These are phyloP conservation scores for Termitomyces sp. DNA, from an alignment of 768 basidiomycete species.

Conservation along the genomic window DNA sequence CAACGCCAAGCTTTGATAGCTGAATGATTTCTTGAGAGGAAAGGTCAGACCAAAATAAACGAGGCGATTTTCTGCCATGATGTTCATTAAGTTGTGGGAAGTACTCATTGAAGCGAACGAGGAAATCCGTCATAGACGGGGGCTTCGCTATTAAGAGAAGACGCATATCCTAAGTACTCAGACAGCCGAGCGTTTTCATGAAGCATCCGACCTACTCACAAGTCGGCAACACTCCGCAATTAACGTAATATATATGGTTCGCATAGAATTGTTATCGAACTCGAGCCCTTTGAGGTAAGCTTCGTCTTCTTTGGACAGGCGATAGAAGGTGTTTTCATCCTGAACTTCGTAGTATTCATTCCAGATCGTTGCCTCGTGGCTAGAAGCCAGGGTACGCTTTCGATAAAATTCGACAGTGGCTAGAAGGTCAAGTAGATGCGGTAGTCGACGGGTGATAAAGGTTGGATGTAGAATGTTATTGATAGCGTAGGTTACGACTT, in stretches of 20 bases:
- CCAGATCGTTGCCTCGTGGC: slow-evolving; percentile 21
- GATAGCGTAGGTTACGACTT: slow-evolving; percentile 26
- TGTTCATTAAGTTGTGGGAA: slow-evolving; percentile 26
- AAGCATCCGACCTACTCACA: slow-evolving; percentile 16
- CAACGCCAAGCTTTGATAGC: slow-evolving; percentile 13
- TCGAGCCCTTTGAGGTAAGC: slow-evolving; percentile 16
- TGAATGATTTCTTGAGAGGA: slow-evolving; percentile 17
- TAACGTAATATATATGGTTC: slow-evolving; percentile 29
- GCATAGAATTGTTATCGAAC: slow-evolving; percentile 12
- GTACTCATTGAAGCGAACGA: slow-evolving; percentile 37
- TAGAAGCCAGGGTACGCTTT: slow-evolving; percentile 20
- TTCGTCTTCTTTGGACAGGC: slow-evolving; percentile 16
- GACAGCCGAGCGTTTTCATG: not conserved
- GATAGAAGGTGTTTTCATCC: slow-evolving; percentile 5
- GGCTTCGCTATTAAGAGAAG: slow-evolving; percentile 23
- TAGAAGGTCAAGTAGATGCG: slow-evolving; percentile 30
- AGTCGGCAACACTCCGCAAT: slow-evolving; percentile 22
- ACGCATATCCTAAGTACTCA: slow-evolving; percentile 25
- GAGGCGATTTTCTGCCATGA: slow-evolving; percentile 14
- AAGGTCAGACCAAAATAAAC: slow-evolving; percentile 23
- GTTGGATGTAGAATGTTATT: slow-evolving; percentile 24
- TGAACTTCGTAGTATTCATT: slow-evolving; percentile 21
- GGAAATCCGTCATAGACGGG: slow-evolving; percentile 27
- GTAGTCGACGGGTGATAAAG: slow-evolving; percentile 19
- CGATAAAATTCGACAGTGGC: slow-evolving; percentile 34